A percentile compares a stretch with the other conserved stretches of the same genome.
phyloP scores from a whole-genome alignment of 1,139 yeast species.

The Eremothecium cymbalariae region DNA sequence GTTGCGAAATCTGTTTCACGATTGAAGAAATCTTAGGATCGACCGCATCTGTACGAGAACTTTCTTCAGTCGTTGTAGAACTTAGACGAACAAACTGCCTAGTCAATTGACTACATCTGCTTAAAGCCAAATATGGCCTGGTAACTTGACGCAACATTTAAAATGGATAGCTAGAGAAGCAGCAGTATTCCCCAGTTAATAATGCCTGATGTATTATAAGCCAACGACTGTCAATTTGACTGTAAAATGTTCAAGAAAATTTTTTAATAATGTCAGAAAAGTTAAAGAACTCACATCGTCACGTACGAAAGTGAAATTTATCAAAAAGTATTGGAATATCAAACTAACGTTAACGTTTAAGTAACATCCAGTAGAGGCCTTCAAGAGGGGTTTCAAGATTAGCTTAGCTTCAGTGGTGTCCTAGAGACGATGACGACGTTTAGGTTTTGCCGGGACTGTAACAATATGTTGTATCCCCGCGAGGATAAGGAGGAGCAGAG shows the following conservation, averaged over 20 bases:
- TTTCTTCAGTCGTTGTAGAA: constrained; percentile 38
- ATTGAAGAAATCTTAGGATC: constrained; percentile 84
- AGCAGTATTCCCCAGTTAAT: too few species aligned
- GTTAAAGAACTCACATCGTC: too few species aligned
- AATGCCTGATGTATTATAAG: too few species aligned
- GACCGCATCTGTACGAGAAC: constrained; percentile 44
- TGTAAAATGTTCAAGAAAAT: constrained; percentile 7
- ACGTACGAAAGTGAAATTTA: neutral
- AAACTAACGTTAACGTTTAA: too few species aligned
- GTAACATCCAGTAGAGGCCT: too few species aligned
- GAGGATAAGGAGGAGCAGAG: constrained; percentile 72
- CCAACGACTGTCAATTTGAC: too few species aligned
- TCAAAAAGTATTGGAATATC: neutral
- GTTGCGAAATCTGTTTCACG: constrained; percentile 83
- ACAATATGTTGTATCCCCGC: constrained; percentile 97
- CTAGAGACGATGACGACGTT: constrained; percentile 65
- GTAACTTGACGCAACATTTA: constrained; percentile 22
- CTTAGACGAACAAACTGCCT: constrained; percentile 39
- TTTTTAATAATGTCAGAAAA: too few species aligned
- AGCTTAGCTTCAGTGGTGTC: constrained; percentile 1
- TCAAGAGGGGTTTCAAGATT: neutral
- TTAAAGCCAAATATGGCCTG: constrained; percentile 22
- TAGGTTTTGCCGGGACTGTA: constrained; percentile 89
- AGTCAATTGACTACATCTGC: constrained; percentile 12
- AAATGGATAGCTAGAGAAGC: too few species aligned